Conservation (phyloP, 2,329 filamentous ascomycete species). For the Penicillium sp. region DNA sequence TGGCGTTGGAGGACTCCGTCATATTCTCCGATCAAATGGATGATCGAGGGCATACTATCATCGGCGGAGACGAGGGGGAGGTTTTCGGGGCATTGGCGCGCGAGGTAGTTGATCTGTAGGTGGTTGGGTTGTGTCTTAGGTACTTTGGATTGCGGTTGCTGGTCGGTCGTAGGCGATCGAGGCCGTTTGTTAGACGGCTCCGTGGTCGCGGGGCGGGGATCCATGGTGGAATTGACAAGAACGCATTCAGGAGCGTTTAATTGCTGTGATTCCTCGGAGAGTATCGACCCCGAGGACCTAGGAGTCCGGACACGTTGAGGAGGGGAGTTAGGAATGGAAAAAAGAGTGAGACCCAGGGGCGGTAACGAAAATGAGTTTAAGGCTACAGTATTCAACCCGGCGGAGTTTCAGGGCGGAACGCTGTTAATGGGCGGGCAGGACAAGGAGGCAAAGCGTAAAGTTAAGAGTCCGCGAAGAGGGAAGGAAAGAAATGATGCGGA, state of each 20-base stretch:
- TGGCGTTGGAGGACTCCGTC: constrained; percentile 82
- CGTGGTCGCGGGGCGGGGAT: constrained; percentile 34
- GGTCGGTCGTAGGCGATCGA: constrained; percentile 45
- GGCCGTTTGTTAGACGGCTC: constrained; percentile 47
- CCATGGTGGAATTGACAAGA: constrained; percentile 27
- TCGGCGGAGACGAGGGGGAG: constrained; percentile 62
- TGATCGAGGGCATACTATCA: constrained; percentile 72
- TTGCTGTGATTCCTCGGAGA: background rate
- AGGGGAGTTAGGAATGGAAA: background rate
- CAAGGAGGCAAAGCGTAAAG: background rate
- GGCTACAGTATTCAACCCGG: background rate
- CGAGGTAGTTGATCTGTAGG: constrained; percentile 68
- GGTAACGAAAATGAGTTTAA: background rate
- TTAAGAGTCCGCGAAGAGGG: background rate
- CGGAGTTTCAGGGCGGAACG: background rate
- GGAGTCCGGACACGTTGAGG: background rate
- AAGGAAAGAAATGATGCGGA: background rate
- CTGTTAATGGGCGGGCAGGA: background rate
- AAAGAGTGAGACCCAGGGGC: background rate
- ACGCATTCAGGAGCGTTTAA: background rate
- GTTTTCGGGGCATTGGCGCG: constrained; percentile 61
- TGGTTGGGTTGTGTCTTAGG: constrained; percentile 58
- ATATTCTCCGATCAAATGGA: constrained; percentile 74
- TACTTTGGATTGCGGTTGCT: constrained; percentile 48
- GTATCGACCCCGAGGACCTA: background rate